phyloP scores from a whole-genome alignment of 1,284 basidiomycete genomes.

The Puccinia polysora region DNA sequence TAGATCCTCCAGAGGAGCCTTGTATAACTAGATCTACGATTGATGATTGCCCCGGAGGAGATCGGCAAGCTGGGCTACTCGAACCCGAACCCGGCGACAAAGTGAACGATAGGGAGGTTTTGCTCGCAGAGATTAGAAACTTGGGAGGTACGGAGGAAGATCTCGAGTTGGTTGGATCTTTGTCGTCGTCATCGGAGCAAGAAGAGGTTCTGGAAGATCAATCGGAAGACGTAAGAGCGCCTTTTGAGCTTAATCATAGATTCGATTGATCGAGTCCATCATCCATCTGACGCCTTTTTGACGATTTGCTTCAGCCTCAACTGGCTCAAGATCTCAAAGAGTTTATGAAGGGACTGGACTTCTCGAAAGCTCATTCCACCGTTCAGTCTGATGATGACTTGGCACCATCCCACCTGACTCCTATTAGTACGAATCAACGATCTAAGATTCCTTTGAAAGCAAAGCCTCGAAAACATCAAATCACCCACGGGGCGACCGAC shows the following conservation, averaged over 20 bases:
- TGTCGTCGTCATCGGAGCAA: background rate
- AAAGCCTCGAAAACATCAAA: too few species aligned
- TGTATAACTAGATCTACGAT: too few species aligned
- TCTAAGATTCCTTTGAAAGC: too few species aligned
- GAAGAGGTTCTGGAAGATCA: conserved; percentile 1
- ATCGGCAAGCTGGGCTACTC: too few species aligned
- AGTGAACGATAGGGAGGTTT: background rate
- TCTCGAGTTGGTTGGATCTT: conserved; percentile 2
- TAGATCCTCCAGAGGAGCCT: too few species aligned
- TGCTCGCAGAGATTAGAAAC: conserved; percentile 5
- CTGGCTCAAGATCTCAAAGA: conserved; percentile 6
- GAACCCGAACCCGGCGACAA: too few species aligned
- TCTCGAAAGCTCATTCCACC: too few species aligned
- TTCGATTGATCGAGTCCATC: background rate
- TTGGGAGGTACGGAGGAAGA: conserved; percentile 4
- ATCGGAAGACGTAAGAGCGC: background rate
- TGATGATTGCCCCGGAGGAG: too few species aligned
- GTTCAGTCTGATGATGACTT: too few species aligned
- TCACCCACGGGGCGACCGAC: too few species aligned
- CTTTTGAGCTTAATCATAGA: background rate
- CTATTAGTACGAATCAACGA: too few species aligned
- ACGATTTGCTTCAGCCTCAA: background rate
- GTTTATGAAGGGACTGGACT: conserved; percentile 19
- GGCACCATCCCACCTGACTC: too few species aligned
- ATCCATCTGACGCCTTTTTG: background rate